Percentiles rank a stretch among this genome's conserved stretches.
Conservation (phyloP, 768 basidiomycete species). For the Panaeolus cyanescens region DNA sequence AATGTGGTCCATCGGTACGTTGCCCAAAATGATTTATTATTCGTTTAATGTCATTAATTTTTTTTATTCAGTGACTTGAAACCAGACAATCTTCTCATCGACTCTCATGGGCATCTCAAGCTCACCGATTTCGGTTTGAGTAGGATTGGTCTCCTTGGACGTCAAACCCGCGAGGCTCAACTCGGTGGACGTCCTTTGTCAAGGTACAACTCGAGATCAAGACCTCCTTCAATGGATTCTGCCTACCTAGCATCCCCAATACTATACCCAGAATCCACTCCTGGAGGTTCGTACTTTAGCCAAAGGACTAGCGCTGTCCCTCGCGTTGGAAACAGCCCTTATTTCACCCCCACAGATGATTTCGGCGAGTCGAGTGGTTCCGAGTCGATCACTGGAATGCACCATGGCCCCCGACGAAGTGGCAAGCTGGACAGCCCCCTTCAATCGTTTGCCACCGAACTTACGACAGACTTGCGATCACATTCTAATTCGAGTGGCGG, state of each 20-base stretch:
- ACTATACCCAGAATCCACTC: slow-evolving; percentile 54
- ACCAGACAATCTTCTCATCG: slow-evolving; percentile 97
- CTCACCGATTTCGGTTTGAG: slow-evolving; percentile 98
- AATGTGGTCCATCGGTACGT: slow-evolving; percentile 95
- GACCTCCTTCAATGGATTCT: slow-evolving; percentile 82
- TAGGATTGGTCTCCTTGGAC: slow-evolving; percentile 95
- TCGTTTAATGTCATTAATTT: slow-evolving; percentile 11
- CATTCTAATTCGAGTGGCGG: slow-evolving; percentile 66
- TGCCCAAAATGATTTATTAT: background rate
- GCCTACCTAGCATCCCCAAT: slow-evolving; percentile 79
- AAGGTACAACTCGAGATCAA: slow-evolving; percentile 69
- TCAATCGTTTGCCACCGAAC: slow-evolving; percentile 85
- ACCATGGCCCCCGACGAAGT: slow-evolving; percentile 42
- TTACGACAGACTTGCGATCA: slow-evolving; percentile 81
- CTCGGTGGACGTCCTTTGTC: slow-evolving; percentile 42
- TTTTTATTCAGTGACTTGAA: slow-evolving; percentile 80
- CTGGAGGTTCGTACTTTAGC: slow-evolving; percentile 79
- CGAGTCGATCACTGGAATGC: slow-evolving; percentile 65
- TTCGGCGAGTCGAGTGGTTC: slow-evolving; percentile 86
- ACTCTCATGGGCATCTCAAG: slow-evolving; percentile 95
- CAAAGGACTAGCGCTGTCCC: slow-evolving; percentile 63
- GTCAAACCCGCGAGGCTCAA: slow-evolving; percentile 82
- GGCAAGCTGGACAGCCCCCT: slow-evolving; percentile 71
- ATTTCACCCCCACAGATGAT: slow-evolving; percentile 76
- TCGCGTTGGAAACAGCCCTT: slow-evolving; percentile 65